Conservation (phyloP, 1,284 basidiomycete species). For the Pseudomicrostroma phylloplanum region DNA sequence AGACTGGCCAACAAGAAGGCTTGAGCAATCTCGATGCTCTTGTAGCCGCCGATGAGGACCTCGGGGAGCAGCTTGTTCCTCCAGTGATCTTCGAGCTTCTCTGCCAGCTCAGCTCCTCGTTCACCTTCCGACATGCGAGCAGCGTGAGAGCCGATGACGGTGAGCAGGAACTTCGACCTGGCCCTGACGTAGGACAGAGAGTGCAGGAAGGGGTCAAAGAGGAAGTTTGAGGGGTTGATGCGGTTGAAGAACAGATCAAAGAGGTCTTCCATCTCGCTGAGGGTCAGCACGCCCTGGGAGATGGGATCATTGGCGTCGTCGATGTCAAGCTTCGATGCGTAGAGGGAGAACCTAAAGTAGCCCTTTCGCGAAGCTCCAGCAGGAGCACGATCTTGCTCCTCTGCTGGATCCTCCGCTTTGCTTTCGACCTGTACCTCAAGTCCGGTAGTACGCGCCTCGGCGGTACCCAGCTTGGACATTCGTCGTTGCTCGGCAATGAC, state of each 20-base stretch:
- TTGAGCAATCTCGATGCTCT: conserved; percentile 40
- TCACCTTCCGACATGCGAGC: conserved; percentile 32
- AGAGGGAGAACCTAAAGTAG: conserved; percentile 38
- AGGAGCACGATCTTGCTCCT: not conserved
- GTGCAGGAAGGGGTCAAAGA: conserved; percentile 41
- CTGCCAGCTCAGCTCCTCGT: conserved; percentile 31
- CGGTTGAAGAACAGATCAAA: conserved; percentile 42
- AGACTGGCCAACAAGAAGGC: conserved; percentile 37
- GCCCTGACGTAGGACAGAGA: conserved; percentile 34
- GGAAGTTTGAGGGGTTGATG: conserved; percentile 37
- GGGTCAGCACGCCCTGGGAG: conserved; percentile 26
- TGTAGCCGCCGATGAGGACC: conserved; percentile 37
- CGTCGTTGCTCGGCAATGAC: not conserved
- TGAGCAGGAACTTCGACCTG: conserved; percentile 36
- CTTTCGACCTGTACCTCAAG: not conserved
- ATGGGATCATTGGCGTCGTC: conserved; percentile 31
- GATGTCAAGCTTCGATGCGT: conserved; percentile 38
- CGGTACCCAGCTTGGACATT: not conserved
- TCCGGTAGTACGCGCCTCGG: not conserved
- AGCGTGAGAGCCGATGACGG: conserved; percentile 33
- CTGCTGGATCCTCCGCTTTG: not conserved
- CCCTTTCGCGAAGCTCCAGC: conserved; percentile 32
- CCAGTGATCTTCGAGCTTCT: conserved; percentile 32
- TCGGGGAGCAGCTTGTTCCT: conserved; percentile 33
- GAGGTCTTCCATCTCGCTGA: conserved; percentile 32